Percentiles rank a stretch among this genome's conserved stretches.
phyloP scores from a whole-genome alignment of 2,329 filamentous ascomycete genomes.

The Neofusicoccum kwambonambiense region DNA sequence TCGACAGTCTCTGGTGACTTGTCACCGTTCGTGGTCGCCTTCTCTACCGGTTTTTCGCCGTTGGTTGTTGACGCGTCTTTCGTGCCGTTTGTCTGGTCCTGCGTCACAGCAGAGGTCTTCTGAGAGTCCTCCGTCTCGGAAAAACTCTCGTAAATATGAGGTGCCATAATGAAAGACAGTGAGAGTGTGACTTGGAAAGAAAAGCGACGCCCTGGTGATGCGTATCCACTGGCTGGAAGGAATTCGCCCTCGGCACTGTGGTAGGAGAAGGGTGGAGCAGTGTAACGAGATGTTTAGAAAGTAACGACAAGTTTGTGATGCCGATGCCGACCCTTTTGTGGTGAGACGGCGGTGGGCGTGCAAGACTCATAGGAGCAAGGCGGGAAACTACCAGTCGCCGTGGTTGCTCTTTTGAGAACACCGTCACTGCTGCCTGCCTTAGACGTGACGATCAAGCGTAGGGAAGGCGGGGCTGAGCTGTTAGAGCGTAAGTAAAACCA shows the following conservation, averaged over 20 bases:
- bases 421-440: conserved; percentile 6
- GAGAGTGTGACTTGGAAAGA: not conserved
- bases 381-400: not conserved
- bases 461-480: not conserved
- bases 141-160: not conserved
- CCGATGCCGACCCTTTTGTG: not conserved
- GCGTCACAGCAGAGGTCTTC: not conserved
- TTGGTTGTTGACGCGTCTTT: not conserved
- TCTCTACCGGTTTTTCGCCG: not conserved
- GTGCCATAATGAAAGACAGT: not conserved
- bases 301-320: not conserved
- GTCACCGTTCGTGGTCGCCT: not conserved
- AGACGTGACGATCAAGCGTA: not conserved
- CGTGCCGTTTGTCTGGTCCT: not conserved
- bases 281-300: not conserved
- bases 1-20: not conserved
- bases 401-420: conserved; percentile 4
- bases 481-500: not conserved
- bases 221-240: no score
- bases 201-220: not conserved
- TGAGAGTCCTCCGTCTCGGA: not conserved
- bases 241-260: no score
- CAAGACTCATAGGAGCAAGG: not conserved
- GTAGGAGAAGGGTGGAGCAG: not conserved
- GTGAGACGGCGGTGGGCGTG: not conserved